phyloP scores from a whole-genome alignment of 169 alveolate species.

The Plasmodium chabaudi region DNA sequence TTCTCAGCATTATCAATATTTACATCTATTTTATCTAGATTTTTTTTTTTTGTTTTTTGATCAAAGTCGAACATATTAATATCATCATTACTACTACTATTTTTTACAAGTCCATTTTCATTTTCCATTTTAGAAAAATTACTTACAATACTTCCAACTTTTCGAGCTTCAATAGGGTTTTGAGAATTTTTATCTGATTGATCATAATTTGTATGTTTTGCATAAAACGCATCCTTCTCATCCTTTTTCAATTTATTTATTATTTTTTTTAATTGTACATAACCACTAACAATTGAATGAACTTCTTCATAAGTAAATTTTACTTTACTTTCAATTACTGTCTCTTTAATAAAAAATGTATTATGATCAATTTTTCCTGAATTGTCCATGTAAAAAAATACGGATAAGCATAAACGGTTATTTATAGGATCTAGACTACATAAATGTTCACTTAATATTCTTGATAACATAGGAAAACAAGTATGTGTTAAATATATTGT shows the following conservation, averaged over 20 bases:
- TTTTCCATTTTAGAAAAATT: neutral
- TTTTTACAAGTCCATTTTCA: neutral
- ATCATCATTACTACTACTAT: neutral
- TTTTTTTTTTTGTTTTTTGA: neutral
- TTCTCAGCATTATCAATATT: neutral
- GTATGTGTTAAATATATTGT: constrained; percentile 92
- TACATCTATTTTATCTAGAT: neutral
- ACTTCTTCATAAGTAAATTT: constrained; percentile 74
- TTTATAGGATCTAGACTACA: constrained; percentile 67
- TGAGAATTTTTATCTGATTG: neutral
- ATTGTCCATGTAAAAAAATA: constrained; percentile 73
- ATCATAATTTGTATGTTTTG: neutral
- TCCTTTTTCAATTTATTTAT: constrained; percentile 34
- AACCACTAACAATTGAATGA: constrained; percentile 10
- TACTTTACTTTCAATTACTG: constrained; percentile 57
- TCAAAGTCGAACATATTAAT: neutral
- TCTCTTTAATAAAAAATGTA: constrained; percentile 54
- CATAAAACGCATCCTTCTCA: neutral
- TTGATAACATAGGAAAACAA: constrained; percentile 78
- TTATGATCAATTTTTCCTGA: constrained; percentile 68
- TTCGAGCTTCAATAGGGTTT: neutral
- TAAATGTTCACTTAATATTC: constrained; percentile 62
- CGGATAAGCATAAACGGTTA: constrained; percentile 53
- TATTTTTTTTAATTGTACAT: constrained; percentile 24
- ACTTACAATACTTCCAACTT: neutral